phyloP scores from a whole-genome alignment of 441 rosid genomes.

The Cnidoscolus chayamansa region DNA sequence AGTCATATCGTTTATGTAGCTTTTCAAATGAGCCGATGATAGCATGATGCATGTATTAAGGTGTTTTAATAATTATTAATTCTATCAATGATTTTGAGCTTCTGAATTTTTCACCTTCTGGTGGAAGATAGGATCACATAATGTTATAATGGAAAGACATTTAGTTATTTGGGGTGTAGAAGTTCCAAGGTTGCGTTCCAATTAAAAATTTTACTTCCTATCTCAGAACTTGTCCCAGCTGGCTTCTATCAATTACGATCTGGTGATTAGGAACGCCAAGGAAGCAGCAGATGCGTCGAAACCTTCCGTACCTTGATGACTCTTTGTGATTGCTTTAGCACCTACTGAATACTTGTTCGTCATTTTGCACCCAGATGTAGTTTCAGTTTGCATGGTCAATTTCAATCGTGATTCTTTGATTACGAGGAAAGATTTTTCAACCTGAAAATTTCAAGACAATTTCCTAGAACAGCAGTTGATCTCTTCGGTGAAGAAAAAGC shows the following conservation, averaged over 20 bases:
- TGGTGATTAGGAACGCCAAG: slow-evolving; percentile 58
- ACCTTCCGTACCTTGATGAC: slow-evolving; percentile 37
- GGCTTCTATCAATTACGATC: slow-evolving; percentile 89
- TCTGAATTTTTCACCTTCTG: background rate
- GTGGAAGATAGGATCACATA: background rate
- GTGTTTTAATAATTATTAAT: background rate
- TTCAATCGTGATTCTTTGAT: background rate
- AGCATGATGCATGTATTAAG: background rate
- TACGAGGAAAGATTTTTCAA: background rate
- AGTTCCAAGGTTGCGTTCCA: background rate
- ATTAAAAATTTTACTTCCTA: slow-evolving; percentile 12
- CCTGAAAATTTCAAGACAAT: slow-evolving; percentile 10
- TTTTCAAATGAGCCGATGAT: background rate
- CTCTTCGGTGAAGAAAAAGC: background rate
- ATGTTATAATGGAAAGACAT: background rate
- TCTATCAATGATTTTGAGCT: background rate
- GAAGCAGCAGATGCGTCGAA: slow-evolving; percentile 56
- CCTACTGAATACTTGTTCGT: background rate
- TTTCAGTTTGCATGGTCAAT: background rate
- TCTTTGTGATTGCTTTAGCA: slow-evolving; percentile 5
- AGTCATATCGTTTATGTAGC: background rate
- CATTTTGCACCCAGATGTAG: slow-evolving; percentile 13
- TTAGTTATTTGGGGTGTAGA: background rate
- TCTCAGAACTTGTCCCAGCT: slow-evolving; percentile 86
- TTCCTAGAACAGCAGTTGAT: background rate